Conservation (phyloP, 2,329 filamentous ascomycete species). For the Trichoderma arundinaceum region DNA sequence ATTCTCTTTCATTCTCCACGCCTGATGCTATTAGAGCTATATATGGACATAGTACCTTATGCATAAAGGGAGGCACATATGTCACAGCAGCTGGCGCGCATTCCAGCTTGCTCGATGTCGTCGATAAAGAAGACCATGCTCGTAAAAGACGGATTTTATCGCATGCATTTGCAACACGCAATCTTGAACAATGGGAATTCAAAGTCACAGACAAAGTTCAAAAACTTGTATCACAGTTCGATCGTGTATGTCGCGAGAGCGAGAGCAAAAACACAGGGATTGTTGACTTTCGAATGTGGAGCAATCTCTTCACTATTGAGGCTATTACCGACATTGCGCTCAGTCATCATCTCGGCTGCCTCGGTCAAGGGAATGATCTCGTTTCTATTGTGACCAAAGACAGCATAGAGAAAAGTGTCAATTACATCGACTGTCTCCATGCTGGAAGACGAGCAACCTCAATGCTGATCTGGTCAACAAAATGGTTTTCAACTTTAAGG, state of each 20-base stretch:
- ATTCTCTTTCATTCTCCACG: background rate
- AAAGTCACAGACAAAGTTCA: conserved; percentile 6
- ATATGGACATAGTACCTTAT: background rate
- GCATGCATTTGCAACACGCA: conserved; percentile 6
- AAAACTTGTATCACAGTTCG: background rate
- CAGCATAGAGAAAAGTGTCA: too few relatives aligned
- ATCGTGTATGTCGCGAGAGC: background rate
- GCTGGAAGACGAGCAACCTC: too few relatives aligned
- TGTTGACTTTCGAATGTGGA: background rate
- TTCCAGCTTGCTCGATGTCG: background rate
- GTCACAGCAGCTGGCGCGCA: background rate
- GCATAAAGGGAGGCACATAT: background rate
- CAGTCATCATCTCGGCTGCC: too few relatives aligned
- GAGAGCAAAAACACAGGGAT: too few relatives aligned
- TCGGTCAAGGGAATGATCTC: too few relatives aligned
- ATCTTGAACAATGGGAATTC: conserved; percentile 4
- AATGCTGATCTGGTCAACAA: too few relatives aligned
- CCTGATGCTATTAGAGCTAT: background rate
- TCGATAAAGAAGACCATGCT: conserved; percentile 2
- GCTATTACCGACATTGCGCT: too few relatives aligned
- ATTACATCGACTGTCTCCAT: too few relatives aligned
- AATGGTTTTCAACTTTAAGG: too few relatives aligned
- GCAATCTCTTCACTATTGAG: background rate
- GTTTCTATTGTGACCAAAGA: too few relatives aligned
- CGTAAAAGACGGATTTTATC: conserved; percentile 1